Base-by-base conservation (phyloP, 2,329 filamentous ascomycete species). In the Aspergillus sp. region DNA sequence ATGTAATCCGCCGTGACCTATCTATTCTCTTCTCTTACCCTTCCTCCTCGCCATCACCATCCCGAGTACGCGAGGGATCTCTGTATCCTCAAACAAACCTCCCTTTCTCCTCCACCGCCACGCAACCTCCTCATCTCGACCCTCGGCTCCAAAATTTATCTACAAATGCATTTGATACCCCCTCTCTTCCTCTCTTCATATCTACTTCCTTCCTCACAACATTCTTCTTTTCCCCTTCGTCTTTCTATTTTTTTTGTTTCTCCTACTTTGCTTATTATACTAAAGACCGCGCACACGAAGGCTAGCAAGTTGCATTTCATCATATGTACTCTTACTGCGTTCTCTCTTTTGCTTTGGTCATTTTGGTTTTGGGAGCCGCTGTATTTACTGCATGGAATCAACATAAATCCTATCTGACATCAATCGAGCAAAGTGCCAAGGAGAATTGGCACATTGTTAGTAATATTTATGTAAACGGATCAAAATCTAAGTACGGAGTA, bases 151-250 rank as follows among this genome's bases (percentile, higher is more conserved):
- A 13, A 41, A 41, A 13, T 41, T 15, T 15, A 15, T 11, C 13
- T 41, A 59, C 31, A 31, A 65, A 68, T 69, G 70, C 71, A 71
- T 73, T 66, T 74, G 72, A 74, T 74, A 74, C 72, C 72, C 72
- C 72, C 15, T 50, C 23, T 25, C 38, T 34, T 3, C 22, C 41
- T 48, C 23, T 46, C 17, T 41, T 41, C 22, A 31, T 54, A 57
- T 49, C 48, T 45, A 38, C 53, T 47, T 31, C 46, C 53, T 47
- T 31, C 46, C 15, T 48, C 22, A 30, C 19, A 51, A 48, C 48
- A 13, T 43, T 49, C 56, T 52, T 54, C 34, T 57, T 34, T 25
- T 56, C n/a, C n/a, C 15, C 43, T n/a, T 45, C n/a, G 11, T 15
- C 7, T 34, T 34, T 34, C 8, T n/a, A n/a, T 34, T 34, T 34